A percentile compares a stretch with the other conserved stretches of the same genome.
These are phyloP conservation scores for Turnera subulata DNA, from an alignment of 345 rosid genomes.

Conservation along the genomic window DNA sequence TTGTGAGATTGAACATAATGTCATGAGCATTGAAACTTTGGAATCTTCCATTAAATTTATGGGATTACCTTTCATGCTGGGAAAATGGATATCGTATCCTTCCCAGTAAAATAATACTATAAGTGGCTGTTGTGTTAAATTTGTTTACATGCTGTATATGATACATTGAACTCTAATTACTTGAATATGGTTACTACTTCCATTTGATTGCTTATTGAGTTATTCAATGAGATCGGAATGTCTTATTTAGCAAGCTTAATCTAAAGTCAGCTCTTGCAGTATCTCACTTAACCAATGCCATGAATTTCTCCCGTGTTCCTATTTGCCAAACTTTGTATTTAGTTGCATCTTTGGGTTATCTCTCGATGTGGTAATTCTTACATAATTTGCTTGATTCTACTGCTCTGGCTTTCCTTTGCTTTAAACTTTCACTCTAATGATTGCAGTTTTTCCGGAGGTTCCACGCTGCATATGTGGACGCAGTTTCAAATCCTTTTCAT, in stretches of 20 bases:
- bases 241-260: background rate
- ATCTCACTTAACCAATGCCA: background rate
- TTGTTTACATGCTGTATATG: too few species aligned
- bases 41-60: too few species aligned
- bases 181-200: too few species aligned
- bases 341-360: background rate
- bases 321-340: background rate
- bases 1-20: too few species aligned
- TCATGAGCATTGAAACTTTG: too few species aligned
- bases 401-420: background rate
- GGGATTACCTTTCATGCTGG: too few species aligned
- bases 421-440: background rate
- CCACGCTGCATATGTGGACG: constrained; percentile 94
- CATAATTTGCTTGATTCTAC: background rate
- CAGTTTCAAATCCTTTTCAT: constrained; percentile 91
- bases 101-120: too few species aligned
- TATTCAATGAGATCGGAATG: background rate
- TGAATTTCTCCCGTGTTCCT: background rate
- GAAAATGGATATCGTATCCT: too few species aligned
- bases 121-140: too few species aligned
- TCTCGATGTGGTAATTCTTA: background rate
- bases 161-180: too few species aligned
- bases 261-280: background rate
- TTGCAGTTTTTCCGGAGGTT: constrained; percentile 77
- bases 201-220: too few species aligned